A percentile compares a stretch with the other conserved stretches of the same genome.
These are phyloP conservation scores for Cyclotella cryptica DNA, from an alignment of 108 stramenopile species.

Conservation along the genomic window DNA sequence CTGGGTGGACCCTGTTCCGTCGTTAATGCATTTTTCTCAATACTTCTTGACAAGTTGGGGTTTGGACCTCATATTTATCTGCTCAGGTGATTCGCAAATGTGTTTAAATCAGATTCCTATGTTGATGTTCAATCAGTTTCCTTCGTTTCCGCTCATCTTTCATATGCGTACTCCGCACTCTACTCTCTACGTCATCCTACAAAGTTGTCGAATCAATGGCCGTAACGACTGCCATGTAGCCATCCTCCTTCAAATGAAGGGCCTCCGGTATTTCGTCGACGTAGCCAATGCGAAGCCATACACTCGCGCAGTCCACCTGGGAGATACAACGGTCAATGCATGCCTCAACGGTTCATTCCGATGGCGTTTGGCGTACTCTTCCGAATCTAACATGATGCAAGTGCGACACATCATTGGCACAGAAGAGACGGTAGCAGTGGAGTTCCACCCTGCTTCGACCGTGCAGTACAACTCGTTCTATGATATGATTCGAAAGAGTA, in stretches of 20 bases:
- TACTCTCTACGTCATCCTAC: neutral
- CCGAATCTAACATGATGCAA: slow-evolving; percentile 6
- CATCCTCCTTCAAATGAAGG: slow-evolving; percentile 19
- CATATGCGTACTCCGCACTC: neutral
- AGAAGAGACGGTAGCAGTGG: neutral
- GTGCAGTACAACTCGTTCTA: slow-evolving; percentile 15
- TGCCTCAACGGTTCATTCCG: slow-evolving; percentile 8
- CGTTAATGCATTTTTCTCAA: slow-evolving; percentile 16
- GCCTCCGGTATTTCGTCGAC: slow-evolving; percentile 15
- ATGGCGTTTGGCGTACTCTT: neutral
- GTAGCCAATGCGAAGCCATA: slow-evolving; percentile 25
- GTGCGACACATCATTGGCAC: neutral
- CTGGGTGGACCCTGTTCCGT: slow-evolving; percentile 17
- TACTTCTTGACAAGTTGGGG: slow-evolving; percentile 1
- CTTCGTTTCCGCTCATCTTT: neutral
- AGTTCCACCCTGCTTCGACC: slow-evolving; percentile 5
- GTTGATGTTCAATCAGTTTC: neutral
- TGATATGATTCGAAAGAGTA: slow-evolving; percentile 6
- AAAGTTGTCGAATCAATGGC: slow-evolving; percentile 15
- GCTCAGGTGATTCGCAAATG: neutral
- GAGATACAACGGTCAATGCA: neutral
- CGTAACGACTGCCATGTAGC: slow-evolving; percentile 19
- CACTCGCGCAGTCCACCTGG: slow-evolving; percentile 8
- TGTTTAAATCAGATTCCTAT: too few species aligned
- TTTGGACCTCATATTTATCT: slow-evolving; percentile 20